Evolutionary conservation across 1,284 basidiomycete genomes (phyloP).

Genomic region (Cryptococcus jaspeensis): DNA sequence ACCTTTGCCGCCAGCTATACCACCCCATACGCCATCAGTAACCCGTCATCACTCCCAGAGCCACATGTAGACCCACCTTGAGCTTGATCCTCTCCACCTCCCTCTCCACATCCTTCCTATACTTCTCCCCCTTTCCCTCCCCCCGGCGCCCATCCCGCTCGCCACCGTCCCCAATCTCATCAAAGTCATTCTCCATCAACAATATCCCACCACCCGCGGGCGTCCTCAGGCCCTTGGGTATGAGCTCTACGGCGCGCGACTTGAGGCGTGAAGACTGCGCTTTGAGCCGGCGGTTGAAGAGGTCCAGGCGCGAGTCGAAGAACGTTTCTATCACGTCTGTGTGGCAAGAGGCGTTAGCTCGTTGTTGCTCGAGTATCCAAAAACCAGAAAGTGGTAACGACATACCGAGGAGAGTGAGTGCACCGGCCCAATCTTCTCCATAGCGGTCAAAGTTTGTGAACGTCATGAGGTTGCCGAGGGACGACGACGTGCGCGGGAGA

Average conservation of each 20-base stretch:
- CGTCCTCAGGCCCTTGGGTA: slow-evolving; percentile 57
- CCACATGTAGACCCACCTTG: slow-evolving; percentile 53
- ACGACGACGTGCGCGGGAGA: slow-evolving; percentile 19
- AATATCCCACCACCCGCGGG: slow-evolving; percentile 49
- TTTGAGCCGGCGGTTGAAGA: slow-evolving; percentile 80
- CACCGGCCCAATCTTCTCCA: slow-evolving; percentile 45
- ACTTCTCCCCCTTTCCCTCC: slow-evolving; percentile 31
- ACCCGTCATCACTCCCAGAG: neutral
- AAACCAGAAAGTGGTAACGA: neutral
- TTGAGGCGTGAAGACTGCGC: slow-evolving; percentile 81
- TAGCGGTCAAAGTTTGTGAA: slow-evolving; percentile 34
- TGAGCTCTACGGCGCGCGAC: slow-evolving; percentile 67
- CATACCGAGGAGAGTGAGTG: slow-evolving; percentile 46
- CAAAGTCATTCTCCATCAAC: slow-evolving; percentile 33
- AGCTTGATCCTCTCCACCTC: slow-evolving; percentile 77
- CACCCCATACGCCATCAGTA: neutral
- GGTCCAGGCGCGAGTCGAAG: slow-evolving; percentile 76
- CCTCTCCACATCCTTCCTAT: slow-evolving; percentile 66
- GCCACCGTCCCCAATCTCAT: slow-evolving; percentile 13
- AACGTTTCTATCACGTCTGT: slow-evolving; percentile 52
- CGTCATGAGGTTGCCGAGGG: slow-evolving; percentile 33
- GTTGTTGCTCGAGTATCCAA: neutral
- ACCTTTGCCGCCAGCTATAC: slow-evolving; percentile 57
- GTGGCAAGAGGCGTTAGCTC: slow-evolving; percentile 4
- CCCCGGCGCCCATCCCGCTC: neutral